phyloP scores from a whole-genome alignment of 805 yeast species.

The Teunomyces aglyptinius region DNA sequence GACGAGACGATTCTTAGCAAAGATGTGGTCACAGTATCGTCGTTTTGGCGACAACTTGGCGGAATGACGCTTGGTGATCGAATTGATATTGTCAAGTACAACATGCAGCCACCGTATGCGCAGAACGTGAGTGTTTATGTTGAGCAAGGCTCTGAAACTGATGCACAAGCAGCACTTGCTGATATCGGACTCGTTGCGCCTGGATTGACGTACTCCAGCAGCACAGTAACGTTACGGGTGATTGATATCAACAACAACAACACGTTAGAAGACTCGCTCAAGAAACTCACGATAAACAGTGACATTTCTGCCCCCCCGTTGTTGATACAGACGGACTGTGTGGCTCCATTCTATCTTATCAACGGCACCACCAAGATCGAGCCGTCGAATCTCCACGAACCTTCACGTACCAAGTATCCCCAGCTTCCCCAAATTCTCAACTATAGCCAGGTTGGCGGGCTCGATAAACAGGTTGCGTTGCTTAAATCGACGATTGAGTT shows the following conservation, averaged over 20 bases:
- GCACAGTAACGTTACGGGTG: conserved; percentile 14
- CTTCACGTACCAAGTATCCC: conserved; percentile 37
- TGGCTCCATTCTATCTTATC: conserved; percentile 50
- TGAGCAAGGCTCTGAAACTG: neutral
- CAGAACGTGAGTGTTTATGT: conserved; percentile 5
- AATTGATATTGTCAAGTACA: conserved; percentile 43
- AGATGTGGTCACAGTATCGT: conserved; percentile 28
- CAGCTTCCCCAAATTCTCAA: conserved; percentile 40
- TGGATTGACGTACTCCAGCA: conserved; percentile 35
- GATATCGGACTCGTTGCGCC: conserved; percentile 64
- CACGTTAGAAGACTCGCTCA: conserved; percentile 34
- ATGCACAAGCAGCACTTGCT: conserved; percentile 9
- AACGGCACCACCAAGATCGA: conserved; percentile 18
- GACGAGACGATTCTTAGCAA: conserved; percentile 29
- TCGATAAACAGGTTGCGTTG: conserved; percentile 56
- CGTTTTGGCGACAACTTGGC: conserved; percentile 27
- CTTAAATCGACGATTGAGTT: conserved; percentile 69
- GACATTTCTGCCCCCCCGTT: conserved; percentile 7
- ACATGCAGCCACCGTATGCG: conserved; percentile 48
- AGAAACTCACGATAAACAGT: conserved; percentile 29
- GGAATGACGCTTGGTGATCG: conserved; percentile 50
- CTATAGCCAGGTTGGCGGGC: conserved; percentile 74
- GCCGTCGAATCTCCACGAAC: neutral
- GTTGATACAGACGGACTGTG: conserved; percentile 20
- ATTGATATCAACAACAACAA: conserved; percentile 25